These are phyloP conservation scores for Bruguiera hainesii DNA, from an alignment of 441 rosid species.

Conservation along the genomic window DNA sequence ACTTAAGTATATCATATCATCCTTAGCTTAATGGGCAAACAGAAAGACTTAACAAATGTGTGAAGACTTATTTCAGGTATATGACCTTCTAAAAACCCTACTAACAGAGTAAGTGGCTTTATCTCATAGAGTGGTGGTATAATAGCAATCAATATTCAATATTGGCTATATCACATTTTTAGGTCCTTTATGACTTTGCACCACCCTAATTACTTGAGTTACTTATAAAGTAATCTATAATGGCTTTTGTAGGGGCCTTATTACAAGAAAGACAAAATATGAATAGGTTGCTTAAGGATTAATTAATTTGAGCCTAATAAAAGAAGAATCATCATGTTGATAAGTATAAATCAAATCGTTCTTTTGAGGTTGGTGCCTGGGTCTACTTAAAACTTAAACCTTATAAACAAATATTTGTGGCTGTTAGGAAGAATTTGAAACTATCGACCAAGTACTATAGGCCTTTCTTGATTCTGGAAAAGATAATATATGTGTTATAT, in stretches of 20 bases:
- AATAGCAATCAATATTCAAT: neutral
- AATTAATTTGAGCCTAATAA: fast-evolving
- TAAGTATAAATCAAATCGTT: neutral
- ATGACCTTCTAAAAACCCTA: too few species aligned
- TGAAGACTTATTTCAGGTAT: neutral
- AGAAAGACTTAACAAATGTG: neutral
- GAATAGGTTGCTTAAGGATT: too few species aligned
- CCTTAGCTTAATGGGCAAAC: neutral
- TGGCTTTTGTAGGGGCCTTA: fast-evolving
- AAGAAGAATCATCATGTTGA: neutral
- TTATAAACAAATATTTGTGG: too few species aligned
- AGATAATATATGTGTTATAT: too few species aligned
- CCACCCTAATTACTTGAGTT: too few species aligned
- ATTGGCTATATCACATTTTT: neutral
- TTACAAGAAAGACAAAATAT: neutral
- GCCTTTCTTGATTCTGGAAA: too few species aligned
- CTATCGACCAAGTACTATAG: neutral
- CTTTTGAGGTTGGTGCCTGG: fast-evolving
- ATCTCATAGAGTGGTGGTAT: neutral
- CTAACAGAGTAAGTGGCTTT: too few species aligned
- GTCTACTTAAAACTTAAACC: neutral
- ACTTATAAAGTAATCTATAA: fast-evolving
- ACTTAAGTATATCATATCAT: neutral
- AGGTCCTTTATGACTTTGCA: neutral
- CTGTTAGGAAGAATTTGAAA: neutral